Base-by-base conservation (phyloP, 768 basidiomycete species). In the Megacollybia marginata region DNA sequence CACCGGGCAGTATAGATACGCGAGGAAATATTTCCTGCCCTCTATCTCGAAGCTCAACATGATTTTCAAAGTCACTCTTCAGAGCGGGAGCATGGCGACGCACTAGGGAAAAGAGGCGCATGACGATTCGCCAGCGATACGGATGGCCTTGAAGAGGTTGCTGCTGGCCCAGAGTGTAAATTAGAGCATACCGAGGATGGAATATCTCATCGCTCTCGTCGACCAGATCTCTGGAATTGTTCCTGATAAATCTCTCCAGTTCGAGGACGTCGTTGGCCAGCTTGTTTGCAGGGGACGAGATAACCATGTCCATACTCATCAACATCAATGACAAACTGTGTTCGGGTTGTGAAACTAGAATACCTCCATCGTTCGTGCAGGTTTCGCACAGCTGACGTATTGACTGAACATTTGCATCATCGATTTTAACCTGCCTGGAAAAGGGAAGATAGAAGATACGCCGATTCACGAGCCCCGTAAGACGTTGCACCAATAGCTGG, bases 271-370 rank as follows among this genome's bases (percentile, higher is more conserved):
- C 18, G 8, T 40, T 11, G 7, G 59, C 5, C 54, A 11, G 55
- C 35, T 19, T 16, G 33, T 9, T 46, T 44, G 18, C 45, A 7
- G 7, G 7, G n/a, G 11, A 42, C 12, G 35, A 28, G 9, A 67
- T 48, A 28, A 62, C 59, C 32, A 55, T 61, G 49, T 80, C 71
- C 19, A 78, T 59, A 3, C 64, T 67, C 66, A 74, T 69, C 15
- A 80, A 62, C 53, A 69, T 67, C 51, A 75, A 73, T 0, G 79
- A 80, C 2, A 80, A 64, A 9, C 78, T 61, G 28, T 81, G 75
- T 43, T 80, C 78, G 0, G 79, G 80, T 44, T 80, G 79, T 10
- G 64, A 51, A 0, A 81, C 62, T 11, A 79, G 56, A n/a, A 81
- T 55, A 0, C 79, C 79, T 8, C 65, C 58, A 16, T 58, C 57